phyloP scores from a whole-genome alignment of 2,329 filamentous ascomycete genomes.

The Talaromyces sp. region DNA sequence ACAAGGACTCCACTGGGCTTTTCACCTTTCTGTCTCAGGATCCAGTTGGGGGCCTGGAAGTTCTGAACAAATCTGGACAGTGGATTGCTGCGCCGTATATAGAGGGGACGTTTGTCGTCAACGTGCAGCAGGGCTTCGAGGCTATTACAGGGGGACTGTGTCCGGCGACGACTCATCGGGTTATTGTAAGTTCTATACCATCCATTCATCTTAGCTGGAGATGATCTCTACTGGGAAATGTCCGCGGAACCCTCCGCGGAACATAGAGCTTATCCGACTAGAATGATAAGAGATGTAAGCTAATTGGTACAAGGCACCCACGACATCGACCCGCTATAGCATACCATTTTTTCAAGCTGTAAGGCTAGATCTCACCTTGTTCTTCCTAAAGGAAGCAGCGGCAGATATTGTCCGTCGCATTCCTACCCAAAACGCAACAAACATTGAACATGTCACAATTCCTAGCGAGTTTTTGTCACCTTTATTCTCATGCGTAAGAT shows the following conservation, averaged over 20 bases:
- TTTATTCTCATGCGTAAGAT: conserved; percentile 34
- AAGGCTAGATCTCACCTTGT: conserved; percentile 49
- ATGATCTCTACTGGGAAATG: neutral
- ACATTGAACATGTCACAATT: conserved; percentile 34
- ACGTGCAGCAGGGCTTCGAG: conserved; percentile 47
- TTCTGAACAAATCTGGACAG: conserved; percentile 39
- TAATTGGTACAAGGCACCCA: conserved; percentile 37
- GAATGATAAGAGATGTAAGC: neutral
- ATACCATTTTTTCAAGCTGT: conserved; percentile 58
- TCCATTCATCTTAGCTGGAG: neutral
- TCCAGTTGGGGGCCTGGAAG: conserved; percentile 7
- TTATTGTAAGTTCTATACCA: conserved; percentile 36
- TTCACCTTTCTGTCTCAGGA: conserved; percentile 61
- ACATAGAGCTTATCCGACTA: neutral
- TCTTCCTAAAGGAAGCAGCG: conserved; percentile 34
- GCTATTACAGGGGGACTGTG: conserved; percentile 49
- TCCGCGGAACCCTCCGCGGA: neutral
- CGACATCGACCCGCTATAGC: conserved; percentile 36
- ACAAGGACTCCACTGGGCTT: conserved; percentile 63
- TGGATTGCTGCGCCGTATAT: conserved; percentile 37
- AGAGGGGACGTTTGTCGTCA: conserved; percentile 48
- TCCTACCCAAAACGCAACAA: conserved; percentile 29
- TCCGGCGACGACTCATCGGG: conserved; percentile 46
- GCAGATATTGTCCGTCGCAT: conserved; percentile 31
- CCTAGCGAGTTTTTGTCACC: conserved; percentile 38